phyloP scores from a whole-genome alignment of 2,329 filamentous ascomycete genomes.

The Nannizzia gypsea region DNA sequence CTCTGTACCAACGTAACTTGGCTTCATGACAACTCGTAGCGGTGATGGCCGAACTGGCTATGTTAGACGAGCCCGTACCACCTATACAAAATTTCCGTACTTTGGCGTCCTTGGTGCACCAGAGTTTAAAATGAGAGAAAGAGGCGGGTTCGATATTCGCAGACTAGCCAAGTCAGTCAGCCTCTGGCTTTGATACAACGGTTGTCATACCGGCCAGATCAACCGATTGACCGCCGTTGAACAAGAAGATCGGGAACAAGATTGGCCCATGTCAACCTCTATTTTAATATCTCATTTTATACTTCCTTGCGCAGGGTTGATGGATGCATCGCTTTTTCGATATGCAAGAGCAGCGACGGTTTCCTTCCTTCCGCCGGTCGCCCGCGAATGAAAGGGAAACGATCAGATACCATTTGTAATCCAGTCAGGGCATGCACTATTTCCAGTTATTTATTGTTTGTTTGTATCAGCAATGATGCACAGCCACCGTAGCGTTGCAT shows the following conservation, averaged over 20 bases:
- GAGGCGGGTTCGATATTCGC: not conserved
- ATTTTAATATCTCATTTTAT: not conserved
- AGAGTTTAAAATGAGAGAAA: not conserved
- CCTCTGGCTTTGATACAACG: not conserved
- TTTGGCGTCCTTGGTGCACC: not conserved
- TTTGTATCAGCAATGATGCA: not conserved
- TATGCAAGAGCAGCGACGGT: not conserved
- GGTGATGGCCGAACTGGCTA: not conserved
- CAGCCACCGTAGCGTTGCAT: slow-evolving; percentile 5
- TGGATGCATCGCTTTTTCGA: not conserved
- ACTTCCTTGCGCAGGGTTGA: not conserved
- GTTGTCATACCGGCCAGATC: not conserved
- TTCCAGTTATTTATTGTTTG: not conserved
- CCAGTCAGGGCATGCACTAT: not conserved
- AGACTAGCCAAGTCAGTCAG: not conserved
- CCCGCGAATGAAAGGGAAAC: not conserved
- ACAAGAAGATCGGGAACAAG: not conserved
- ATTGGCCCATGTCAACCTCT: not conserved
- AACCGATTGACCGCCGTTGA: slow-evolving; percentile 4
- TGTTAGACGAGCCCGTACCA: not conserved
- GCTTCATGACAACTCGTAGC: not conserved
- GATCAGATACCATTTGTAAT: not conserved
- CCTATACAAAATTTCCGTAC: not conserved
- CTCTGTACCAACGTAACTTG: not conserved
- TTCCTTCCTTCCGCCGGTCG: not conserved